A percentile compares a stretch with the other conserved stretches of the same genome.
phyloP scores from a whole-genome alignment of 805 yeast species.

The Saccharomyces eubayanus region DNA sequence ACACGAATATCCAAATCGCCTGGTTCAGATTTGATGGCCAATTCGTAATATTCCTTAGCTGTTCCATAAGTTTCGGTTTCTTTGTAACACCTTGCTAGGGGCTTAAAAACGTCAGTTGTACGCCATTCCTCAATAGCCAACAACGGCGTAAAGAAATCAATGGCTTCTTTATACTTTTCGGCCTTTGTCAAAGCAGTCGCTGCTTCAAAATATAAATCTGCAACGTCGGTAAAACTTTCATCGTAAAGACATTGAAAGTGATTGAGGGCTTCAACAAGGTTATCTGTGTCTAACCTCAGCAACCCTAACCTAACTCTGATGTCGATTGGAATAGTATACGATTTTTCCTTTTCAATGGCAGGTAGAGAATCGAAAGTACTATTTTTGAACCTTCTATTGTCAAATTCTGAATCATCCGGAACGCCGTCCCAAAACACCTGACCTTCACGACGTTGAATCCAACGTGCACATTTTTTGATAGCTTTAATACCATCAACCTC shows the following conservation, averaged over 20 bases:
- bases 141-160: conserved; percentile 53
- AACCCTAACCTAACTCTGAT: conserved; percentile 75
- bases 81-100: conserved; percentile 69
- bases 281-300: conserved; percentile 56
- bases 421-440: conserved; percentile 39
- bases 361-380: conserved; percentile 37
- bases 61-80: conserved; percentile 61
- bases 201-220: conserved; percentile 69
- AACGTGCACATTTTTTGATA: conserved; percentile 65
- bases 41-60: conserved; percentile 52
- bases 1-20: conserved; percentile 64
- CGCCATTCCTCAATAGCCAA: conserved; percentile 45
- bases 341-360: conserved; percentile 31
- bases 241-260: conserved; percentile 58
- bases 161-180: conserved; percentile 68
- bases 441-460: conserved; percentile 66
- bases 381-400: conserved; percentile 51
- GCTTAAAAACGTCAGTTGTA: conserved; percentile 38
- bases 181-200: conserved; percentile 65
- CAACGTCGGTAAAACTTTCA: conserved; percentile 50
- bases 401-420: conserved; percentile 75
- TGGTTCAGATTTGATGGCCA: conserved; percentile 50
- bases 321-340: conserved; percentile 67
- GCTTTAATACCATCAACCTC: conserved; percentile 55
- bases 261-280: conserved; percentile 58